Base-by-base conservation (phyloP, 768 basidiomycete species). In the Termitomyces sp. region DNA sequence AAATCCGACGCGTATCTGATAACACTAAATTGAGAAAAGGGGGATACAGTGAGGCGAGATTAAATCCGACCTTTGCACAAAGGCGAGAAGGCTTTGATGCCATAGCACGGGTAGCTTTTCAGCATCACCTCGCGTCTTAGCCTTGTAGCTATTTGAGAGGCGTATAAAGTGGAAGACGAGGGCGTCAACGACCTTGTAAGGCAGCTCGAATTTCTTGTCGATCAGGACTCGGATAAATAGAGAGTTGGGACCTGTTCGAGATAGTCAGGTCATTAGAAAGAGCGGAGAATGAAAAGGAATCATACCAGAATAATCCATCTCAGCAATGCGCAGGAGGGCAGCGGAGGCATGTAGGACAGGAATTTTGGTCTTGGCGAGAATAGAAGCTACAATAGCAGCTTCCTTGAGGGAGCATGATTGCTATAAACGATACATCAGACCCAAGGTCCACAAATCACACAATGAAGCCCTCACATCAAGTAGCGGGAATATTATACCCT, bases 81-180 rank as follows among this genome's bases (percentile, higher is more conserved):
- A 98, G 3, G 95, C 92, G 22, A 99, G 79, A 51, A 99, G 77
- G 68, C 91, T 92, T 71, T 99, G 97, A 68, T 99, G 93, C 97
- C 97, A 99, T 11, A 99, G 77, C 12, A 98, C 97, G n/a, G 97
- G 96, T 29, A 98, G 78, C 66, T 86, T 86, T 44, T 89, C 86
- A 2, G 83, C 73, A 46, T 91, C 89, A 23, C 84, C 88, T 45
- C 83, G 77, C 18, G 74, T 76, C 53, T 79, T 84, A 42, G 83
- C 85, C 71, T 88, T 91, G 73, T 92, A 90, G 13, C 86, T 87
- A 68, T 97, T 96, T 23, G 94, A 94, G 40, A 98, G 85, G 23
- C 94, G 88, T 64, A 98, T 94, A 68, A 97, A 99, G 74, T 99
- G 97, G 78, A 97, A 96, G 12, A 98, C 95, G 54, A 99, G 83